A percentile compares a stretch with the other conserved stretches of the same genome.
Conservation (phyloP, 148 eudicot species). For the Nepenthes mirabilis region DNA sequence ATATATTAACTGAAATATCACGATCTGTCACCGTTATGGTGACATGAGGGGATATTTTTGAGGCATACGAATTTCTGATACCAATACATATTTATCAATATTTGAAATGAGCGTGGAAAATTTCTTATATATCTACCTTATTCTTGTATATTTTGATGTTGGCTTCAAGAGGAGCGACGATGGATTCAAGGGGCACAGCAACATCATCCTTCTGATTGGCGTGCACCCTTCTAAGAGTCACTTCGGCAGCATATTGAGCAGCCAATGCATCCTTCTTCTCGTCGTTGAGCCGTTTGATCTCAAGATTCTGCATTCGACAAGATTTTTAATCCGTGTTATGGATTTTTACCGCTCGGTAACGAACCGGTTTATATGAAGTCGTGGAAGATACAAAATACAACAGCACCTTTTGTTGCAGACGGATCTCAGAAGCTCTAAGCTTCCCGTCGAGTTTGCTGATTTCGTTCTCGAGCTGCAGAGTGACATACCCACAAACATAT, state of each 20-base stretch:
- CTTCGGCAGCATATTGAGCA: conserved; percentile 93
- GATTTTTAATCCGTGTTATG: background rate
- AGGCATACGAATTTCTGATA: no score
- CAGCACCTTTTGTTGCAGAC: conserved; percentile 64
- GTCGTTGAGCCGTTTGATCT: conserved; percentile 48
- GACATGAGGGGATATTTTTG: no score
- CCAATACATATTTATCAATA: no score
- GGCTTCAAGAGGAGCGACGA: conserved; percentile 92
- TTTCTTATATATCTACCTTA: conserved; percentile 30
- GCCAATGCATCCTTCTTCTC: conserved; percentile 84
- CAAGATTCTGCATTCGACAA: conserved; percentile 55
- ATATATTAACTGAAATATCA: no score
- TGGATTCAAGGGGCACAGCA: conserved; percentile 47
- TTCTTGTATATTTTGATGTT: conserved; percentile 59
- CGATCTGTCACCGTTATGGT: no score
- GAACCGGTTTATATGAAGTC: background rate
- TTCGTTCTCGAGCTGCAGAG: conserved; percentile 43
- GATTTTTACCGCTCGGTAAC: background rate
- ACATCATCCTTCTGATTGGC: conserved; percentile 65
- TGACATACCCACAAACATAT: background rate
- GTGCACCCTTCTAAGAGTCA: conserved; percentile 74
- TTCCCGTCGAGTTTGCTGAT: conserved; percentile 45
- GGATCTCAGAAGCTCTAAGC: conserved; percentile 30
- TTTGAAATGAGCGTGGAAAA: background rate
- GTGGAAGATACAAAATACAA: background rate